Conservation (phyloP, 2,329 filamentous ascomycete genomes). For the Coniochaeta sp. region DNA sequence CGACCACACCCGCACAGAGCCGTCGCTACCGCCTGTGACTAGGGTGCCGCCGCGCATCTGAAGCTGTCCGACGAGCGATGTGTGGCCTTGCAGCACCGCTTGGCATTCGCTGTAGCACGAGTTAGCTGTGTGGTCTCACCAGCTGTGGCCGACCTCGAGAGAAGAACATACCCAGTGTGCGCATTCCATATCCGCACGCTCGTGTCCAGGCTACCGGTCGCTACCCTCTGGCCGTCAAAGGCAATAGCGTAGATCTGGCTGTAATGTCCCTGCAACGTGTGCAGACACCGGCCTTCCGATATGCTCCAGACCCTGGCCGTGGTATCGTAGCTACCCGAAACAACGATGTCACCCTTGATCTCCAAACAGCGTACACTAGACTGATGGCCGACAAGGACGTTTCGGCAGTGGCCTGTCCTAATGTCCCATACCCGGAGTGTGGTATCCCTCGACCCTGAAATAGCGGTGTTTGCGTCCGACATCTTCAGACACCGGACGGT, state of each 20-base stretch:
- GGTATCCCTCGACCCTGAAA: constrained; percentile 92
- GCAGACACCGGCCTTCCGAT: constrained; percentile 84
- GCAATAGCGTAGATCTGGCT: constrained; percentile 99
- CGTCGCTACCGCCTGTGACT: constrained; percentile 93
- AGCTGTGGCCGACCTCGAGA: constrained; percentile 2
- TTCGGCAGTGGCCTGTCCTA: constrained; percentile 76
- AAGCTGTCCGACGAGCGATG: constrained; percentile 89
- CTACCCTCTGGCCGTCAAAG: constrained; percentile 88
- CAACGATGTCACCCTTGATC: constrained; percentile 91
- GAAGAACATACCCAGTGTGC: constrained; percentile 61
- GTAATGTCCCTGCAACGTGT: constrained; percentile 88
- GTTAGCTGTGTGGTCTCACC: constrained; percentile 18
- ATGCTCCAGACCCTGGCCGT: constrained; percentile 98
- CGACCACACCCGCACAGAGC: constrained; percentile 94
- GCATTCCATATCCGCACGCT: constrained; percentile 97
- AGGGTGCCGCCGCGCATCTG: constrained; percentile 93
- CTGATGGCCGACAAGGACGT: constrained; percentile 89
- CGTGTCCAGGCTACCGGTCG: constrained; percentile 92
- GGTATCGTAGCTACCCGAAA: constrained; percentile 97
- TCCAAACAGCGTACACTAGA: constrained; percentile 92
- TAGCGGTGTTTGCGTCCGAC: constrained; percentile 88
- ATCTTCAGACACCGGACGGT: constrained; percentile 97
- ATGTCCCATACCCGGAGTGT: constrained; percentile 95
- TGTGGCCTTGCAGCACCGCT: constrained; percentile 92
- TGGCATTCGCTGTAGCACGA: constrained; percentile 58